These are phyloP conservation scores for Sphenostylis stenocarpa DNA, from an alignment of 306 rosid species.

Conservation along the genomic window DNA sequence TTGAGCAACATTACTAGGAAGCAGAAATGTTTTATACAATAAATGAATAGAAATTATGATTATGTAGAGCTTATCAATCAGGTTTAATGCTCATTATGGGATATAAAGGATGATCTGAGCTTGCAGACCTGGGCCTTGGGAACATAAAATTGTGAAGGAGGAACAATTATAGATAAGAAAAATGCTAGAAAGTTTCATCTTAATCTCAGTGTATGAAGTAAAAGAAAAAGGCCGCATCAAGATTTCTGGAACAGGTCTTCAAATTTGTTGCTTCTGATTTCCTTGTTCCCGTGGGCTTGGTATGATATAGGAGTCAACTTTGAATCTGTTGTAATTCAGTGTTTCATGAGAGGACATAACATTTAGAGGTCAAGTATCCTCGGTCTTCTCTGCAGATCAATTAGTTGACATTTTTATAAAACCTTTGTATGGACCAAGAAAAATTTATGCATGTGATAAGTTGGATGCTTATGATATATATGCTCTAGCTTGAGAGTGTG, in stretches of 20 bases:
- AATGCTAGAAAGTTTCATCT: not conserved
- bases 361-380: not conserved
- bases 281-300: no score
- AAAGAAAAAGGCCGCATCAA: not conserved
- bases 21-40: not conserved
- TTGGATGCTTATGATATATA: not conserved
- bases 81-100: not conserved
- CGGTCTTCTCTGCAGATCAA: not conserved
- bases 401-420: not conserved
- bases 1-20: not conserved
- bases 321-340: no score
- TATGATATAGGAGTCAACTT: no score
- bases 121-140: not conserved
- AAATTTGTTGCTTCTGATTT: no score
- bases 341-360: no score
- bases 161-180: not conserved
- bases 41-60: not conserved
- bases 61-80: not conserved
- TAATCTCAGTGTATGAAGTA: not conserved
- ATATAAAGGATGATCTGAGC: not conserved
- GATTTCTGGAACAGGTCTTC: not conserved
- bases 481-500: not conserved
- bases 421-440: not conserved
- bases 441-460: not conserved
- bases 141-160: slow-evolving; percentile 7